phyloP scores from a whole-genome alignment of 805 yeast genomes.

The Starmera quercuum region DNA sequence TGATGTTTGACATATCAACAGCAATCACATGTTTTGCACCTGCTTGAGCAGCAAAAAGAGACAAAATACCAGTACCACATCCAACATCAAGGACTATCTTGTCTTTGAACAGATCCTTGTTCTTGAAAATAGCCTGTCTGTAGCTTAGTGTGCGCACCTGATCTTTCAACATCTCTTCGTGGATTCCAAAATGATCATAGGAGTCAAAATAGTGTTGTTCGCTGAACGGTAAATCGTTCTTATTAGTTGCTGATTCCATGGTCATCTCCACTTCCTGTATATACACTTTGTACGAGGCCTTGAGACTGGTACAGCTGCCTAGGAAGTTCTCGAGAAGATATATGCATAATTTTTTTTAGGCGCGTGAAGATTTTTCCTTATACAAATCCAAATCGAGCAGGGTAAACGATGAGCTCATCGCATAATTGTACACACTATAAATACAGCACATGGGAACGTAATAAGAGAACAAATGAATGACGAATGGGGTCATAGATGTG shows the following conservation, averaged over 20 bases:
- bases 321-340: no score
- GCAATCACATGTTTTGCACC: slow-evolving; percentile 98
- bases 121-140: slow-evolving; percentile 86
- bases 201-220: slow-evolving; percentile 95
- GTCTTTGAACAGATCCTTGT: slow-evolving; percentile 82
- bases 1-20: slow-evolving; percentile 94
- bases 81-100: slow-evolving; percentile 96
- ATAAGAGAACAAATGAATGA: no score
- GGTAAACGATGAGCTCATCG: no score
- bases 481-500: no score
- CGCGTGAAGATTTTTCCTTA: background rate
- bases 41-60: slow-evolving; percentile 98
- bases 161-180: slow-evolving; percentile 98
- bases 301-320: no score
- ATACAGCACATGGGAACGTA: no score
- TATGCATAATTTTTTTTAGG: background rate
- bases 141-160: slow-evolving; percentile 86
- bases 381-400: background rate
- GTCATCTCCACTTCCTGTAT: slow-evolving; percentile 5
- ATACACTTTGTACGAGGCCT: no score
- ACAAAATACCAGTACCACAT: slow-evolving; percentile 96
- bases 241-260: slow-evolving; percentile 56
- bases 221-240: slow-evolving; percentile 49
- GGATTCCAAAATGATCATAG: slow-evolving; percentile 95
- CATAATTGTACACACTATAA: no score